Base-by-base conservation (phyloP, 371 early-diverging fungal genomes). In the Mortierella polycephala region DNA sequence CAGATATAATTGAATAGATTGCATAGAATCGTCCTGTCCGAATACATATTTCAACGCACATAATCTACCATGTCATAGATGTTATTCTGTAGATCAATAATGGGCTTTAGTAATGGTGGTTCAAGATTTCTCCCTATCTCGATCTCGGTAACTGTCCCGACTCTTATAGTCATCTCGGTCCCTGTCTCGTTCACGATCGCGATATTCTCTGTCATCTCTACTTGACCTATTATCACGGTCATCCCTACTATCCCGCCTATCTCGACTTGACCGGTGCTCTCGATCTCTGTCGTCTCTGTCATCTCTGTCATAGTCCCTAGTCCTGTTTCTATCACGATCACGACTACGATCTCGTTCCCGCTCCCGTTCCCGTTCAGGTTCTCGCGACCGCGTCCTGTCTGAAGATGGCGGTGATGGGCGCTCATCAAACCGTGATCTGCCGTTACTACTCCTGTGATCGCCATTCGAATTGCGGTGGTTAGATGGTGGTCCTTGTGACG, bases 181-280 rank as follows among this genome's bases (percentile, higher is more conserved):
- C 21, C 65, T 16, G 10, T 64, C 50, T 20, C 41, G 39, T 13
- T 55, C 55, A 16, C 49, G 40, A 20, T 57, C 60, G 5, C 47
- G 47, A 51, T 51, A 51, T 14, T 60, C 74, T 21, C 69, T 50
- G 18, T 57, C 50, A 18, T 69, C 70, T 53, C 69, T 23, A 45
- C 59, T 59, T 13, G 64, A 57, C 30, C 50, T 9, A 20, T 67
- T 54, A 47, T 60, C 68, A 2, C 63, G 60, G 45, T 59, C 57
- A 11, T 54, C 57, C 18, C 59, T 42, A 10, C 18, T 7, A n/a
- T 60, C 60, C 14, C 62, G 62, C 14, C 52, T 21, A n/a, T 62
- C 55, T 47, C 56, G 53, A 51, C 18, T 47, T 20, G 47, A 49
- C 13, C 49, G 23, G 57, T 71, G 13, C 20, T 64, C 65, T 18